A percentile compares a stretch with the other conserved stretches of the same genome.
phyloP scores from a whole-genome alignment of 1,284 basidiomycete genomes.

The Rhizoctonia solani region DNA sequence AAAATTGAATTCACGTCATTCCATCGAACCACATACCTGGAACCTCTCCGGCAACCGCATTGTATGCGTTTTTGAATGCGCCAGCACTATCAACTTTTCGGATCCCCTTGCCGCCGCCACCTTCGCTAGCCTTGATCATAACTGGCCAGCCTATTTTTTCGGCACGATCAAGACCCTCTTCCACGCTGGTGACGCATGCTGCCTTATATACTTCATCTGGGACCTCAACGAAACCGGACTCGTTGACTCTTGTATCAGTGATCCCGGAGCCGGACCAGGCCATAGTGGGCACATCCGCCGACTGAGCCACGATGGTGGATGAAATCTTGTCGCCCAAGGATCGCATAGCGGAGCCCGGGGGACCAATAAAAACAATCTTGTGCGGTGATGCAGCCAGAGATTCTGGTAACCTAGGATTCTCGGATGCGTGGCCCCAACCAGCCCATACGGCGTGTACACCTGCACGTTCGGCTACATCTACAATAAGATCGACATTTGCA shows the following conservation, averaged over 20 bases:
- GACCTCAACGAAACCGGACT: conserved; percentile 91
- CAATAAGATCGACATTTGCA: conserved; percentile 99
- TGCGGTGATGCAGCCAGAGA: conserved; percentile 87
- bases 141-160: conserved; percentile 94
- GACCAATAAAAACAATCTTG: conserved; percentile 99
- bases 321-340: conserved; percentile 99
- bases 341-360: conserved; percentile 98
- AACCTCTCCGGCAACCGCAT: conserved; percentile 95
- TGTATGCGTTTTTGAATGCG: conserved; percentile 90
- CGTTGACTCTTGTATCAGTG: conserved; percentile 82
- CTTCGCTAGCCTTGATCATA: conserved; percentile 99
- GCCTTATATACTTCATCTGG: conserved; percentile 87
- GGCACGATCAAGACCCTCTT: conserved; percentile 84
- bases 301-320: conserved; percentile 98
- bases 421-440: conserved; percentile 99
- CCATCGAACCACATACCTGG: conserved; percentile 67
- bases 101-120: conserved; percentile 99
- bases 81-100: conserved; percentile 86
- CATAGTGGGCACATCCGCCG: conserved; percentile 98
- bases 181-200: conserved; percentile 89
- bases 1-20: conserved; percentile 12
- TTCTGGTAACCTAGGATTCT: conserved; percentile 98
- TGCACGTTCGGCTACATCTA: conserved; percentile 95
- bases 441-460: conserved; percentile 99
- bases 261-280: conserved; percentile 98